Percentiles rank a stretch among this genome's conserved stretches.
phyloP scores from a whole-genome alignment of 257 asterid genomes.

The Echites panduratus region DNA sequence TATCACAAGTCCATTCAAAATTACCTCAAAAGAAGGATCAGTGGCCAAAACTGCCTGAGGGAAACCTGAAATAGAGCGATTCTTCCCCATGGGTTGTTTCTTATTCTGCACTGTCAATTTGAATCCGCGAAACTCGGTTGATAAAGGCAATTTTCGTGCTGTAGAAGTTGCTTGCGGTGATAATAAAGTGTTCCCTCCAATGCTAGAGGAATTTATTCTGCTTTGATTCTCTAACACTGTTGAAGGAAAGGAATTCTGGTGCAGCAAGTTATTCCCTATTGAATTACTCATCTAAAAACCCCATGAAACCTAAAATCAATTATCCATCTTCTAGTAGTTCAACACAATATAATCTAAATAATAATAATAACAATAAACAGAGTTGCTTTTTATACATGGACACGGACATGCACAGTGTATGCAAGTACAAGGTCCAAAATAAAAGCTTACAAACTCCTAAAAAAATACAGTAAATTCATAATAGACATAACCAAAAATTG shows the following conservation, averaged over 20 bases:
- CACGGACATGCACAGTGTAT: background rate
- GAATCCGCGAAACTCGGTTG: slow-evolving; percentile 47
- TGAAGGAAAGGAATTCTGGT: slow-evolving; percentile 57
- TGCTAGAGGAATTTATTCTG: slow-evolving; percentile 53
- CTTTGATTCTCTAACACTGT: slow-evolving; percentile 49
- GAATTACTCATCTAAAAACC: slow-evolving; percentile 47
- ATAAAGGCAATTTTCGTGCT: slow-evolving; percentile 47
- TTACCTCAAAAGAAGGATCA: slow-evolving; percentile 59
- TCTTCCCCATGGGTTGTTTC: slow-evolving; percentile 54
- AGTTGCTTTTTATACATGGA: background rate
- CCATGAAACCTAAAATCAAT: background rate
- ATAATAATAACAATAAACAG: background rate
- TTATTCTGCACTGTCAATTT: slow-evolving; percentile 37
- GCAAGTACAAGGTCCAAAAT: background rate
- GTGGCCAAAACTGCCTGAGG: slow-evolving; percentile 64
- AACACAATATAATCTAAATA: background rate
- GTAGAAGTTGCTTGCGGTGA: slow-evolving; percentile 58
- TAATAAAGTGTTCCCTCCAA: slow-evolving; percentile 61
- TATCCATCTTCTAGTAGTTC: background rate
- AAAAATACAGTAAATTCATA: background rate
- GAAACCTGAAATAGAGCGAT: slow-evolving; percentile 27
- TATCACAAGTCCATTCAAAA: background rate
- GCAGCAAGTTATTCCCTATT: slow-evolving; percentile 75
- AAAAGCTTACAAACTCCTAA: background rate
- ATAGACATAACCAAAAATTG: background rate